A percentile compares a stretch with the other conserved stretches of the same genome.
Conservation (phyloP, 495 filamentous ascomycete species). For the Viridothelium virens region DNA sequence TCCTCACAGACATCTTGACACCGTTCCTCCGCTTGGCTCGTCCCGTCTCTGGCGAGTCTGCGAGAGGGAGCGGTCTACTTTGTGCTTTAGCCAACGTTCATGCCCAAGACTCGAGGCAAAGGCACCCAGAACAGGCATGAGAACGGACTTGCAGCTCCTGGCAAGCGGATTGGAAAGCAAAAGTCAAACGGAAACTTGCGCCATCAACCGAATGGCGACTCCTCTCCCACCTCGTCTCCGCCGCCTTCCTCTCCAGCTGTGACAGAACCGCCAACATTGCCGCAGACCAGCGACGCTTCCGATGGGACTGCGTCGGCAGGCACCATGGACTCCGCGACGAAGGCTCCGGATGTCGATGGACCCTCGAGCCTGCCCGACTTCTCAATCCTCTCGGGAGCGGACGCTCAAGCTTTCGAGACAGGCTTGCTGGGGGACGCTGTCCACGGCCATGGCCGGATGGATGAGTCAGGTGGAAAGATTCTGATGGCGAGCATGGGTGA, state of each 20-base stretch:
- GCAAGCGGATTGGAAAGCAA: slow-evolving; percentile 69
- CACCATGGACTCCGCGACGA: not conserved
- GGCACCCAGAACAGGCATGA: slow-evolving; percentile 61
- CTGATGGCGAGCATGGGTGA: slow-evolving; percentile 35
- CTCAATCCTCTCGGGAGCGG: not conserved
- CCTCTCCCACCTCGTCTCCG: slow-evolving; percentile 40
- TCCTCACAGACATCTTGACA: slow-evolving; percentile 1
- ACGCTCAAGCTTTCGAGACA: slow-evolving; percentile 23
- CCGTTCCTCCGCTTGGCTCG: slow-evolving; percentile 24
- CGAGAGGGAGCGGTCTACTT: slow-evolving; percentile 7
- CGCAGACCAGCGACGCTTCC: slow-evolving; percentile 21
- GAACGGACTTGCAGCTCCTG: slow-evolving; percentile 76
- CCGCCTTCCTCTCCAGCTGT: slow-evolving; percentile 33
- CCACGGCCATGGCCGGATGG: not conserved
- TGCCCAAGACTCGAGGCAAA: slow-evolving; percentile 57
- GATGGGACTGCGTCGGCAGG: not conserved
- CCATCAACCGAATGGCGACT: slow-evolving; percentile 52
- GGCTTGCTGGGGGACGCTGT: slow-evolving; percentile 8
- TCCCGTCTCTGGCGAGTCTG: slow-evolving; percentile 13
- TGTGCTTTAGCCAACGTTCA: slow-evolving; percentile 27
- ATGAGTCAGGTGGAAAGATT: not conserved
- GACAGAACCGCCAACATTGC: slow-evolving; percentile 23
- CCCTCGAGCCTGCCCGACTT: not conserved
- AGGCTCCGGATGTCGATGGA: not conserved
- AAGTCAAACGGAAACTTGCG: slow-evolving; percentile 56